Conservation (phyloP, 2,329 filamentous ascomycete genomes). For the Colletotrichum echinochloae region DNA sequence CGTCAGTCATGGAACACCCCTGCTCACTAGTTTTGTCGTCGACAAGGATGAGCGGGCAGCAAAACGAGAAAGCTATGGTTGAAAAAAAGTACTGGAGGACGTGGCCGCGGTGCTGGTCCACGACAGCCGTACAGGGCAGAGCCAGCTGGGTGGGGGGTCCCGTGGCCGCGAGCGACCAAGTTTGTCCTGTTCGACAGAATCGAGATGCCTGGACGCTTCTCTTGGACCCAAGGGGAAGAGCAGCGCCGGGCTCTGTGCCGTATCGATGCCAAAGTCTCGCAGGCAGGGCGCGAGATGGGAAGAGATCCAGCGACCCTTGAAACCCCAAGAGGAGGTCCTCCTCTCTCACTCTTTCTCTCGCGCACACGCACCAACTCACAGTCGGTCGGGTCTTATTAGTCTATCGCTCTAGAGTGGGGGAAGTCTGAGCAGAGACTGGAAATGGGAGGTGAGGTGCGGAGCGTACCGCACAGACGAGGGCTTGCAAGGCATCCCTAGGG, state of each 20-base stretch:
- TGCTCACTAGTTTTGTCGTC: slow-evolving; percentile 30
- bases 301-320: slow-evolving; percentile 28
- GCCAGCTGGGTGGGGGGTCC: slow-evolving; percentile 15
- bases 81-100: slow-evolving; percentile 2
- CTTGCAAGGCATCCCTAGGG: slow-evolving; percentile 34
- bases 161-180: background rate
- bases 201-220: background rate
- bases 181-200: background rate
- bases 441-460: slow-evolving; percentile 9
- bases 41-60: slow-evolving; percentile 27
- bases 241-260: background rate
- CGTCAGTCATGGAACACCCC: slow-evolving; percentile 26
- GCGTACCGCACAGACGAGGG: slow-evolving; percentile 35
- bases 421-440: background rate
- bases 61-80: slow-evolving; percentile 21
- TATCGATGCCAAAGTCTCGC: background rate
- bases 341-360: background rate
- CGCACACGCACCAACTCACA: too few relatives aligned
- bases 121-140: slow-evolving; percentile 13
- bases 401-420: slow-evolving; percentile 4
- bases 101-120: slow-evolving; percentile 21
- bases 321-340: slow-evolving; percentile 12
- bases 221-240: background rate
- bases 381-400: background rate
- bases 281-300: slow-evolving; percentile 18